Percentiles rank a stretch among this genome's conserved stretches.
Conservation (phyloP, 768 basidiomycete genomes). For the Coprinopsis cinerea region DNA sequence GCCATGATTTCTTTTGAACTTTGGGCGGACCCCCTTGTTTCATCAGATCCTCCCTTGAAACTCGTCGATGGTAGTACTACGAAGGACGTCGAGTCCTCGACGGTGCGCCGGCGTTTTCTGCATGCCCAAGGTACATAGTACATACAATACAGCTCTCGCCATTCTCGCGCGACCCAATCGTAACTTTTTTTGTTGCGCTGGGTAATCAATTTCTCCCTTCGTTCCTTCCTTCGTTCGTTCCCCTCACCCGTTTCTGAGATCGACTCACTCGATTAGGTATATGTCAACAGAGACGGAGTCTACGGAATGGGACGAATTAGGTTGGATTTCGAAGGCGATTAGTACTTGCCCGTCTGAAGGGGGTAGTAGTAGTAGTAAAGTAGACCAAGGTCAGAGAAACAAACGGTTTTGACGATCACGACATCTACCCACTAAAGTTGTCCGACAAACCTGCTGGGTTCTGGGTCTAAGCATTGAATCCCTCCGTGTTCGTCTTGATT, state of each 20-base stretch:
- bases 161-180: slow-evolving; percentile 11
- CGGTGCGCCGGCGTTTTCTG: not conserved
- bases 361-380: not conserved
- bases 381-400: slow-evolving; percentile 3
- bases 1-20: too few relatives aligned
- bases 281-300: not conserved
- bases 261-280: slow-evolving; percentile 4
- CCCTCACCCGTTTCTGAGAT: not conserved
- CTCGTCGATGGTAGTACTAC: too few relatives aligned
- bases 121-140: not conserved
- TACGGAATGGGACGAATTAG: too few relatives aligned
- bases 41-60: too few relatives aligned
- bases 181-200: not conserved
- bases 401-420: not conserved
- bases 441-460: not conserved
- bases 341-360: not conserved
- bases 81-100: not conserved
- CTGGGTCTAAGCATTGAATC: not conserved
- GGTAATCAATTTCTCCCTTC: too few relatives aligned
- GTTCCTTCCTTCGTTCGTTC: too few relatives aligned
- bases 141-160: not conserved
- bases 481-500: not conserved
- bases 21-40: too few relatives aligned
- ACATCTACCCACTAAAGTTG: not conserved
- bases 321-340: not conserved